Evolutionary conservation across 352 stramenopile genomes (phyloP), one percentile per base, ranked within the genome.

Genomic region (Thalassiosira hispida): DNA sequence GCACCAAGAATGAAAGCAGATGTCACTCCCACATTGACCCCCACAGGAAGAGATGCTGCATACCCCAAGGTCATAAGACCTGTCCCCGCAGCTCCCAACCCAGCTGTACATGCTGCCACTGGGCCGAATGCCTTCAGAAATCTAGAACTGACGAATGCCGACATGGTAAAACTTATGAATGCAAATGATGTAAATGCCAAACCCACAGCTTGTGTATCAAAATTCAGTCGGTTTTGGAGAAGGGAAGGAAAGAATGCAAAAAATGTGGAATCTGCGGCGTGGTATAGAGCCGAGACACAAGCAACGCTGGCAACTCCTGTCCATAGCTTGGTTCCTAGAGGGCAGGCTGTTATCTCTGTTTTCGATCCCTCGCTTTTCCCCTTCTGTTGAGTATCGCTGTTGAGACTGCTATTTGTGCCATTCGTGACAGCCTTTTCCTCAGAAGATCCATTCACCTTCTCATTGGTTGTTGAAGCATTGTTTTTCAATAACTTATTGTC

Each of bases 171-270:
- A 42, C 79, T 90, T 9, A 91, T 25, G 59, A 85, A 78, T 27
- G 87, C 87, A 52, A 89, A 78, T 6, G 69, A 68, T 47, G 84
- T 93, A 44, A 89, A 90, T 23, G 86, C 55, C 40, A 91, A 44
- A 18, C 87, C 87, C 44, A 91, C 82, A 27, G 70, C 61, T 62
- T 70, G 64, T 14, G 87, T 79, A 40, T 77, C 73, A 35, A 91
- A 69, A 40, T 72, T 69, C 40, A 84, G 52, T 57, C 49, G 52
- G 56, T 90, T 64, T 51, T 86, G 81, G 8, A 90, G 46, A 6
- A 93, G 52, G 4, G 83, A 79, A 11, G 87, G 85, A 53, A 89
- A 91, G 53, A 93, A 93, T 55, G 87, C 87, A 73, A 90, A 84
- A 51, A 91, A 93, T 52, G 79, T 87, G 35, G 76, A 83, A 57